Evolutionary conservation across 192 early-diverging fungal genomes (phyloP), one percentile per base, ranked within the genome.

Genomic region (Coemansia sp.): DNA sequence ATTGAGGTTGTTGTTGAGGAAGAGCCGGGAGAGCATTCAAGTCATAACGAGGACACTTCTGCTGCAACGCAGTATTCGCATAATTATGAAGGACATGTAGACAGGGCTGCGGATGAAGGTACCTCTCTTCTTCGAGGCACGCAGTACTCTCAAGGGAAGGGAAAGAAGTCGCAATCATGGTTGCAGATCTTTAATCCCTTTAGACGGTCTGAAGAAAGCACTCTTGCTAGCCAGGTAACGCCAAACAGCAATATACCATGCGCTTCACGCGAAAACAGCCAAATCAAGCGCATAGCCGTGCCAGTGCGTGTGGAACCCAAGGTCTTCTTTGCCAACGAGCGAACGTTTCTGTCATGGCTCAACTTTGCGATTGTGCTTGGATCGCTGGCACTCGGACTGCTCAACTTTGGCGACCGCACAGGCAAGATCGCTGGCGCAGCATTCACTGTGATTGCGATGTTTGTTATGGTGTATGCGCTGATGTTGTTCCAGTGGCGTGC

Each of bases 321-420:
- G 67, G 91, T 96, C 12, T 96, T 94, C 73, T 96, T 97, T 77
- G 94, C 94, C 40, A 97, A 97, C 72, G 95, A 97, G 79, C 87
- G 95, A 19, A 97, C 95, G 2, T 95, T 95, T 62, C 79, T 95
- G 46, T 89, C 94, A 5, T 97, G 93, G 93, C 83, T 95, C 46
- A 91, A 92, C 69, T 93, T 95, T 76, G 86, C 90, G 8, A 88
- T 90, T 41, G 83, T 93, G 12, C 73, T 93, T 43, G 91, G 90
- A 12, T 88, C 88, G 21, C 80, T 93, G 22, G 90, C 89, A n/a
- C 84, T 93, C 45, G 90, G 91, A 1, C 67, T 93, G 57, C 71
- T 93, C 46, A 93, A 93, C 82, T 94, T 93, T 89, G 92, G 92
- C 39, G 91, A 94, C 61, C 76, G 84, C 19, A 74, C 90, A 2